Evolutionary conservation across 169 alveolate genomes (phyloP).

Genomic region (Babesia bigemina): DNA sequence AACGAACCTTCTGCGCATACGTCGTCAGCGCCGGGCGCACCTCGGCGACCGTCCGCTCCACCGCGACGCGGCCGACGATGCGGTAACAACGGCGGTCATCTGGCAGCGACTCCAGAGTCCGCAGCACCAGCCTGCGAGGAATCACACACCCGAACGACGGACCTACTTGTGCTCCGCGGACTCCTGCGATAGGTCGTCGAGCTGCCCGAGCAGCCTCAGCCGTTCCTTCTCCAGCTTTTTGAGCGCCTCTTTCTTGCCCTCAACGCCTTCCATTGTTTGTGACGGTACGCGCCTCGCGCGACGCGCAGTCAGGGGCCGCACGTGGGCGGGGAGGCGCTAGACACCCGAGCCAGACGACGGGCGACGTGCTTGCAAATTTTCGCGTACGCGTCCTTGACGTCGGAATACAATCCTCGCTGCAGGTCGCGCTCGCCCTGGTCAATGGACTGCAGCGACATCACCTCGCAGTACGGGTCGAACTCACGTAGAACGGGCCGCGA

Average conservation of each 20-base stretch:
- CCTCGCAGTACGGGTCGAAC: neutral
- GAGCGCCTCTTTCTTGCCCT: constrained; percentile 46
- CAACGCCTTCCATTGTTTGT: constrained; percentile 39
- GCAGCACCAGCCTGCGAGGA: constrained; percentile 79
- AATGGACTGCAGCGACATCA: constrained; percentile 34
- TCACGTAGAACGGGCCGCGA: constrained; percentile 41
- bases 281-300: neutral
- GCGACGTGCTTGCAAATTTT: constrained; percentile 42
- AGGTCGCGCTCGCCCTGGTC: constrained; percentile 63
- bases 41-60: constrained; percentile 87
- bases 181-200: constrained; percentile 84
- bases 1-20: constrained; percentile 53
- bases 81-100: constrained; percentile 87
- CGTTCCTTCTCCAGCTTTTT: constrained; percentile 62
- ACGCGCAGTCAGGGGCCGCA: neutral
- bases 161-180: constrained; percentile 81
- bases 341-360: neutral
- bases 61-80: constrained; percentile 88
- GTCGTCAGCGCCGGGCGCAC: constrained; percentile 79
- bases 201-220: constrained; percentile 51
- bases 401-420: constrained; percentile 49
- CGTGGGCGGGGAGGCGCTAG: neutral
- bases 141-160: neutral
- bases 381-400: constrained; percentile 50
- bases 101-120: constrained; percentile 82